Evolutionary conservation across 2,329 filamentous ascomycete species (phyloP).

Genomic region (Fusarium marasasianum): DNA sequence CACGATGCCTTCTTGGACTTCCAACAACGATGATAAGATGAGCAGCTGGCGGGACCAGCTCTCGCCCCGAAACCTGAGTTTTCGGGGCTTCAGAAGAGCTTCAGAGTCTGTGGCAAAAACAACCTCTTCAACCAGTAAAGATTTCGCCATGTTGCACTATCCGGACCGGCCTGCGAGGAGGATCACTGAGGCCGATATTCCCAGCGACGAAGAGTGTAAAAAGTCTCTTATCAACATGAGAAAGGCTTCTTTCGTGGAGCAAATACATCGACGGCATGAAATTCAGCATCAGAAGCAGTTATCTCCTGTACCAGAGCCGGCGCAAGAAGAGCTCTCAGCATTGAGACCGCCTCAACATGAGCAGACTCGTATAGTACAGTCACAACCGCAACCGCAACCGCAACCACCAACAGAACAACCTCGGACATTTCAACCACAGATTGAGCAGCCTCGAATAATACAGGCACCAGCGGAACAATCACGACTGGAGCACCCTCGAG

Average conservation of each 20-base stretch:
- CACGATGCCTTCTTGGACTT: slow-evolving; percentile 29
- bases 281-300: slow-evolving; percentile 8
- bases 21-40: slow-evolving; percentile 31
- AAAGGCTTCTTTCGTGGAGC: slow-evolving; percentile 25
- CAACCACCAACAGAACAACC: neutral
- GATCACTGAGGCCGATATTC: slow-evolving; percentile 34
- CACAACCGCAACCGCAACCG: neutral
- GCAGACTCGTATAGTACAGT: neutral
- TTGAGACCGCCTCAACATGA: neutral
- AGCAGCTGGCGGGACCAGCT: slow-evolving; percentile 37
- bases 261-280: slow-evolving; percentile 20
- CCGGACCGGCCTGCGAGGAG: slow-evolving; percentile 36
- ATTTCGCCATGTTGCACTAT: slow-evolving; percentile 37
- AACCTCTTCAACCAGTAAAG: neutral
- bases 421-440: neutral
- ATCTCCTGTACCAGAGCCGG: slow-evolving; percentile 7
- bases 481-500: neutral
- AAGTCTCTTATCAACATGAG: slow-evolving; percentile 24
- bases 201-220: slow-evolving; percentile 38
- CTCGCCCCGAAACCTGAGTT: slow-evolving; percentile 25
- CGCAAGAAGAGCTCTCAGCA: neutral
- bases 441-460: neutral
- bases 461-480: neutral
- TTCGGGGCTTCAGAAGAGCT: slow-evolving; percentile 33
- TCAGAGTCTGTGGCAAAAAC: slow-evolving; percentile 28